A percentile compares a stretch with the other conserved stretches of the same genome.
These are phyloP conservation scores for Basidiobolus meristosporus DNA, from an alignment of 371 early-diverging fungal genomes.

Conservation along the genomic window DNA sequence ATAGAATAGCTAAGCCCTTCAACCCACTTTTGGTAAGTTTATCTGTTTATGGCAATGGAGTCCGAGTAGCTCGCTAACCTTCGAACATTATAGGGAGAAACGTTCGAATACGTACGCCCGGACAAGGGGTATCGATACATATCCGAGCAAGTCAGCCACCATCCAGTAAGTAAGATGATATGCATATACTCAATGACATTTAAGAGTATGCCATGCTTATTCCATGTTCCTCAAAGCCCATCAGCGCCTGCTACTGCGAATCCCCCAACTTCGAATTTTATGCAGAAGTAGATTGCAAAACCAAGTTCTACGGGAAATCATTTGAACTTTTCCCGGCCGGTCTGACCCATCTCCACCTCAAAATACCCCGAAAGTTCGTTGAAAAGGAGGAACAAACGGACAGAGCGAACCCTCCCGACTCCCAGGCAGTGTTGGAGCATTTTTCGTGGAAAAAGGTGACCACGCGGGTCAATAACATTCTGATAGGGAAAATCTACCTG, in stretches of 20 bases:
- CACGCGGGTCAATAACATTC: slow-evolving; percentile 60
- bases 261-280: slow-evolving; percentile 53
- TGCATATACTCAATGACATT: too few relatives aligned
- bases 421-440: slow-evolving; percentile 45
- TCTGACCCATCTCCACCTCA: slow-evolving; percentile 53
- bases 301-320: slow-evolving; percentile 65
- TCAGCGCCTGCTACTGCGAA: slow-evolving; percentile 68
- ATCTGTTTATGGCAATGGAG: too few relatives aligned
- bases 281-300: slow-evolving; percentile 59
- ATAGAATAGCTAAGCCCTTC: slow-evolving; percentile 66
- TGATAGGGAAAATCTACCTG: slow-evolving; percentile 61
- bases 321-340: slow-evolving; percentile 60
- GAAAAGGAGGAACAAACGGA: slow-evolving; percentile 9
- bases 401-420: background rate
- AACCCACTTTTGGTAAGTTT: slow-evolving; percentile 49
- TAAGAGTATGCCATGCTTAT: background rate
- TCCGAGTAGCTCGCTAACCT: background rate
- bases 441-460: slow-evolving; percentile 68
- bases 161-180: slow-evolving; percentile 43
- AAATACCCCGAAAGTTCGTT: slow-evolving; percentile 19
- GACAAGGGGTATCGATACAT: slow-evolving; percentile 57
- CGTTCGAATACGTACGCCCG: slow-evolving; percentile 61
- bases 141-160: slow-evolving; percentile 72
- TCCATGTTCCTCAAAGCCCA: slow-evolving; percentile 22
- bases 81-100: slow-evolving; percentile 38